phyloP scores from a whole-genome alignment of 352 stramenopile species.

The Globisporangium heterothallicum region DNA sequence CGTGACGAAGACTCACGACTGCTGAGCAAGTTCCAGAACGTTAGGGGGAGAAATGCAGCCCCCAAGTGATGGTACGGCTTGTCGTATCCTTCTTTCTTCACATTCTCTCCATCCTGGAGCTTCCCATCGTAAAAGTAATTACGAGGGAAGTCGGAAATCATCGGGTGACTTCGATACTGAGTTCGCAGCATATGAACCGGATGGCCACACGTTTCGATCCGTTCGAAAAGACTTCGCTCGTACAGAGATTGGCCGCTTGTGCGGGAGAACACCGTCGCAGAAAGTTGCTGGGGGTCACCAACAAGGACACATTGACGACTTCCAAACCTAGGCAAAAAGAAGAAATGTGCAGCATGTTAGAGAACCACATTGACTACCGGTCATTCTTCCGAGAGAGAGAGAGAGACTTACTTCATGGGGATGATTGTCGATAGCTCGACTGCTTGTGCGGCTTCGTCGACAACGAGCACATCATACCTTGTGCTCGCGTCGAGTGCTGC shows the following conservation, averaged over 20 bases:
- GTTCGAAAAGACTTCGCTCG: conserved; percentile 90
- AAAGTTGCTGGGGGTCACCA: conserved; percentile 90
- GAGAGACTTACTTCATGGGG: conserved; percentile 71
- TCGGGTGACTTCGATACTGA: conserved; percentile 81
- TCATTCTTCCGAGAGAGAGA: not conserved
- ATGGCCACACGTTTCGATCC: conserved; percentile 83
- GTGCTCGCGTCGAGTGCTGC: conserved; percentile 69
- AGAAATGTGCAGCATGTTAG: conserved; percentile 1
- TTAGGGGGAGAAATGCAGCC: conserved; percentile 66
- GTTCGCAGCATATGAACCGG: conserved; percentile 88
- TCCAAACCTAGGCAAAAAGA: conserved; percentile 49
- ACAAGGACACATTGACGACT: conserved; percentile 90
- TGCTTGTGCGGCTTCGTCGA: conserved; percentile 84
- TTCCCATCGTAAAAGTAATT: conserved; percentile 85
- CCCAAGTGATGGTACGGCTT: conserved; percentile 80
- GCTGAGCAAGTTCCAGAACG: conserved; percentile 83
- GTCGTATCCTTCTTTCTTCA: conserved; percentile 49
- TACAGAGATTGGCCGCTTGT: conserved; percentile 82
- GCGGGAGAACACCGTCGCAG: conserved; percentile 90
- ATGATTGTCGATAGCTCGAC: conserved; percentile 87
- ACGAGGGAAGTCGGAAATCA: conserved; percentile 79
- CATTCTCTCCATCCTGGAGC: conserved; percentile 81
- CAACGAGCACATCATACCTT: conserved; percentile 78
- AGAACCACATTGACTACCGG: not conserved
- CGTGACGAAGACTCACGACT: conserved; percentile 67